A percentile compares a stretch with the other conserved stretches of the same genome.
These are phyloP conservation scores for Euphorbia corollata DNA, from an alignment of 441 rosid genomes.

Conservation along the genomic window DNA sequence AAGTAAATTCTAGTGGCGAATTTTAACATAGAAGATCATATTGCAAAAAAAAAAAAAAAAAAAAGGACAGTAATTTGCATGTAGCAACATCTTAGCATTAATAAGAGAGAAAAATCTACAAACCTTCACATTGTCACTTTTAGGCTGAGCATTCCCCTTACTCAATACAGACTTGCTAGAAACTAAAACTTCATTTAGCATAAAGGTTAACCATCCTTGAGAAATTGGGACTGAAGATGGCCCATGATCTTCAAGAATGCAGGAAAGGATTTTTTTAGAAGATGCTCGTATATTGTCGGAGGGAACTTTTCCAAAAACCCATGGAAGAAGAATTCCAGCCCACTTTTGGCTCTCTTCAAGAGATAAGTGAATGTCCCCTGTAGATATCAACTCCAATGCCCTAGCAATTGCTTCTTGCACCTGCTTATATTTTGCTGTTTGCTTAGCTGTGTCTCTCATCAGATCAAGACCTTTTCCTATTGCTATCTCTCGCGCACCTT, in stretches of 20 bases:
- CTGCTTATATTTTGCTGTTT: slow-evolving; percentile 52
- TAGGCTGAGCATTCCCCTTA: slow-evolving; percentile 52
- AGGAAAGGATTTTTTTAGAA: slow-evolving; percentile 66
- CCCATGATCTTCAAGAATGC: slow-evolving; percentile 71
- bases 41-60: slow-evolving; percentile 7
- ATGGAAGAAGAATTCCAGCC: slow-evolving; percentile 74
- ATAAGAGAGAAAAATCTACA: slow-evolving; percentile 13
- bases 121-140: slow-evolving; percentile 66
- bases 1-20: slow-evolving; percentile 13
- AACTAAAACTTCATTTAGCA: slow-evolving; percentile 57
- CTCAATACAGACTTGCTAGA: slow-evolving; percentile 45
- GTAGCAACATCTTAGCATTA: slow-evolving; percentile 13
- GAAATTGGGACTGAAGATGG: slow-evolving; percentile 73
- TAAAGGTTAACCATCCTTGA: slow-evolving; percentile 88
- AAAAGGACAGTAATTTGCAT: slow-evolving; percentile 3
- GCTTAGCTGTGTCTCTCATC: slow-evolving; percentile 73
- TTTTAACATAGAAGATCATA: neutral
- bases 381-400: slow-evolving; percentile 67
- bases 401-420: slow-evolving; percentile 84
- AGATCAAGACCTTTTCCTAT: slow-evolving; percentile 77
- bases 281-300: slow-evolving; percentile 57
- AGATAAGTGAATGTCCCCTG: slow-evolving; percentile 56
- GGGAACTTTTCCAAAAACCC: slow-evolving; percentile 64
- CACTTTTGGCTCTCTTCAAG: slow-evolving; percentile 90
- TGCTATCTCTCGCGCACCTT: slow-evolving; percentile 49